Evolutionary conservation across 352 stramenopile genomes (phyloP), one percentile per base, ranked within the genome.

Genomic region (Phytophthora kernoviae): DNA sequence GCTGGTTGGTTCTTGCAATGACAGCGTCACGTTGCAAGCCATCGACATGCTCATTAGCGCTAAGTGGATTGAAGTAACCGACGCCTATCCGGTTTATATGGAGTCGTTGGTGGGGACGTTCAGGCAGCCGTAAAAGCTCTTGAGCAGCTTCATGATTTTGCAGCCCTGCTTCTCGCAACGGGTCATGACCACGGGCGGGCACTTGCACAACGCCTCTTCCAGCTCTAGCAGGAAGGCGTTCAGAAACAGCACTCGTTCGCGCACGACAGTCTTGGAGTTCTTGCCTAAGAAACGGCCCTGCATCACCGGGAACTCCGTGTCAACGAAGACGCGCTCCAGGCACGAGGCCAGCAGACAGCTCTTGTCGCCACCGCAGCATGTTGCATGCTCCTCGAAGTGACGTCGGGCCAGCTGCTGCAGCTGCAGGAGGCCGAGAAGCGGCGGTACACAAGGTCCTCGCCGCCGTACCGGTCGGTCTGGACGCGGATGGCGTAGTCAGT

Each of bases 401-500:
- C 80, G 83, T 41, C 73, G 64, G 21, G 73, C 80, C 21, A 93
- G 74, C 11, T 84, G 79, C 67, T 94, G 85, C 18, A 94, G 81
- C 69, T 94, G 79, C 58, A 93, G 68, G 61, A 94, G 43, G 83
- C 81, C 50, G 85, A 94, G 77, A 91, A 94, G 58, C 85, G 85
- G 43, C 85, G 81, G 72, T 93, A 93, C 2, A 94, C 81, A 56
- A 94, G 75, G 59, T 79, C 77, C 15, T 70, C 65, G 27, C 84
- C 73, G 56, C 77, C 77, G 52, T 68, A 84, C 30, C 72, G 64
- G 52, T 85, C 75, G 40, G 79, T 76, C 72, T 87, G 78, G 45
- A 94, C 80, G 37, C 81, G 79, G 66, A 94, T 87, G 48, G 81
- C 83, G 54, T 94, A 94, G 70, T 94, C 83, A n/a, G 85, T 94